Percentiles rank a stretch among this genome's conserved stretches.
Evolutionary conservation across 805 yeast genomes (phyloP).

Genomic region (Ogataea nitratoaversa): DNA sequence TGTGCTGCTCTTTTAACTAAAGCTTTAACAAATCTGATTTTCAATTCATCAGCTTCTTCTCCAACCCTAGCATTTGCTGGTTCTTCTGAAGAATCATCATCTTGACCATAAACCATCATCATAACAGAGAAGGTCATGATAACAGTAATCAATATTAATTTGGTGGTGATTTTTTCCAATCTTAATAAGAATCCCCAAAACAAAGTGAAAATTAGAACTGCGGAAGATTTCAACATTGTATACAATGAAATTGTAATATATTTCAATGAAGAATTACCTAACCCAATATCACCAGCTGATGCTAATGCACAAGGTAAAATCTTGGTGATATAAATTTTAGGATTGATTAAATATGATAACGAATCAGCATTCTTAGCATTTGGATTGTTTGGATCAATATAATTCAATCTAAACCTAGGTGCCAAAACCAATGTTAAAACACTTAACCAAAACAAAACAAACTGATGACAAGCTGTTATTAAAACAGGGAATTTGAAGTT

Average conservation of each 20-base stretch:
- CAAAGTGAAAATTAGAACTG: constrained; percentile 73
- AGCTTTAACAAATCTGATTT: constrained; percentile 10
- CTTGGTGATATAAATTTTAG: constrained; percentile 41
- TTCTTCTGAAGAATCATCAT: constrained; percentile 9
- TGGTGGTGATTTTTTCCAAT: constrained; percentile 66
- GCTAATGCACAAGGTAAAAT: constrained; percentile 83
- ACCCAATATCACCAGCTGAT: constrained; percentile 84
- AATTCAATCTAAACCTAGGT: constrained; percentile 44
- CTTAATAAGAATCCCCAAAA: constrained; percentile 75
- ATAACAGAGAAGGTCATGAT: constrained; percentile 80
- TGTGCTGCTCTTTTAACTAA: constrained; percentile 17
- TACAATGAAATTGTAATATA: constrained; percentile 74
- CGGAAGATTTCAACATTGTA: constrained; percentile 84
- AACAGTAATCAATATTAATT: constrained; percentile 58
- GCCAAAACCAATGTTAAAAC: constrained; percentile 36
- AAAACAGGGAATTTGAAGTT: constrained; percentile 76
- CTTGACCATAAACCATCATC: constrained; percentile 65
- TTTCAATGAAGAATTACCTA: constrained; percentile 75
- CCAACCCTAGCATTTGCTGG: constrained; percentile 9
- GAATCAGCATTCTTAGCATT: constrained; percentile 4
- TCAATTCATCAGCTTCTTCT: constrained; percentile 19
- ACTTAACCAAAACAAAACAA: constrained; percentile 54
- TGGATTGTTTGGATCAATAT: constrained; percentile 14
- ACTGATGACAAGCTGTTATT: constrained; percentile 78
- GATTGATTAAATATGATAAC: constrained; percentile 23